Conservation (phyloP, 2,329 filamentous ascomycete genomes). For the Lasiodiplodia theobromae region DNA sequence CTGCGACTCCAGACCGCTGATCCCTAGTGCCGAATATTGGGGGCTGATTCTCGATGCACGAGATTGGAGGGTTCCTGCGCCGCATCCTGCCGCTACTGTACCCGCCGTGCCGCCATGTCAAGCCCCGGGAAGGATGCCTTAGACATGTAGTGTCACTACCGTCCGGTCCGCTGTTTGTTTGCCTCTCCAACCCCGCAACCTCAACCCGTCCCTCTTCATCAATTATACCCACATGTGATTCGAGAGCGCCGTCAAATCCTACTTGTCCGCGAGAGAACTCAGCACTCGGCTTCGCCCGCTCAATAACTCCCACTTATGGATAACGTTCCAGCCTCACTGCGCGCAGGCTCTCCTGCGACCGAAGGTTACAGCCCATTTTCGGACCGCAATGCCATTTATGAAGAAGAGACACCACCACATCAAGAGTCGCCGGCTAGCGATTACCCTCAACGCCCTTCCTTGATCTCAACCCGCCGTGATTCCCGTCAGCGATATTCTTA, state of each 20-base stretch:
- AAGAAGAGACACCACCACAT: constrained; percentile 38
- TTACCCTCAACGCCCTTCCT: constrained; percentile 45
- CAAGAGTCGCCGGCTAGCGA: constrained; percentile 46
- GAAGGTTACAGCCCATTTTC: constrained; percentile 32
- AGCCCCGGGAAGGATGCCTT: background rate
- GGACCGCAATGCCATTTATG: constrained; percentile 37
- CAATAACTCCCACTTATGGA: constrained; percentile 35
- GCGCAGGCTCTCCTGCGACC: constrained; percentile 39
- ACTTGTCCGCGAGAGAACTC: background rate
- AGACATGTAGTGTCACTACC: background rate
- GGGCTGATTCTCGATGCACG: background rate
- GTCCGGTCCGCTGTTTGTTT: background rate
- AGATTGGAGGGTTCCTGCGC: constrained; percentile 23
- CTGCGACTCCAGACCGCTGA: background rate
- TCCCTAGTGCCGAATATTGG: constrained; percentile 14
- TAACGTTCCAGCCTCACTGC: constrained; percentile 41
- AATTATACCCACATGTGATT: background rate
- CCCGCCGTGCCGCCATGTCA: background rate
- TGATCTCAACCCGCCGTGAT: constrained; percentile 41
- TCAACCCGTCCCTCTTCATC: background rate
- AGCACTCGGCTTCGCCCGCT: background rate
- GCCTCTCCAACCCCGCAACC: background rate
- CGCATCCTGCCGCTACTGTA: constrained; percentile 15
- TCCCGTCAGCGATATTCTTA: constrained; percentile 34
- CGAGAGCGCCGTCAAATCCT: background rate